Conservation (phyloP, 148 eudicot genomes). For the Amaranthus cruentus region DNA sequence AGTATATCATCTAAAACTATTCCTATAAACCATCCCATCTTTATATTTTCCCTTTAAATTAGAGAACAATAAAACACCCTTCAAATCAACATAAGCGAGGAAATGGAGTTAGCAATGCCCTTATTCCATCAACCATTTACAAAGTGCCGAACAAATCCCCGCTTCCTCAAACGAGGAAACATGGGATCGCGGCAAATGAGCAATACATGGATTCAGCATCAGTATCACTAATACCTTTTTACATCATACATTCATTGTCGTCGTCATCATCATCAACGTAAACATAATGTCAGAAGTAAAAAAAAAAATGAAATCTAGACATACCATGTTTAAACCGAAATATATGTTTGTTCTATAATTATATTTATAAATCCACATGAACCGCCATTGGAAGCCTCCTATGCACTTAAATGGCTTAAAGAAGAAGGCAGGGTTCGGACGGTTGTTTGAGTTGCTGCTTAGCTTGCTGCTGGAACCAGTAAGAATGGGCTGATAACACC, state of each 20-base stretch:
- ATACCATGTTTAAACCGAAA: constrained; percentile 24
- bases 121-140: constrained; percentile 40
- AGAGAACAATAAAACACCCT: not conserved
- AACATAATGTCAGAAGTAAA: constrained; percentile 12
- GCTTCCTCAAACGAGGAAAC: not conserved
- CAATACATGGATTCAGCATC: constrained; percentile 23
- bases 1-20: constrained; percentile 20
- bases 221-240: constrained; percentile 20
- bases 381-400: constrained; percentile 3
- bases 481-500: constrained; percentile 75
- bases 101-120: constrained; percentile 31
- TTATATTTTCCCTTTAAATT: constrained; percentile 6
- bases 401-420: constrained; percentile 24
- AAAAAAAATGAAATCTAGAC: constrained; percentile 23
- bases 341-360: constrained; percentile 23
- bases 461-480: constrained; percentile 80
- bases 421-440: constrained; percentile 51
- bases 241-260: constrained; percentile 26
- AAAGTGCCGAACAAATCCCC: constrained; percentile 15
- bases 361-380: constrained; percentile 19
- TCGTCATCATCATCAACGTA: constrained; percentile 18
- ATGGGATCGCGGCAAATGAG: constrained; percentile 22
- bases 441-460: constrained; percentile 62
- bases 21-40: constrained; percentile 17
- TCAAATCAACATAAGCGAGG: constrained; percentile 4